phyloP scores from a whole-genome alignment of 805 yeast species.

The Ogataea kodamae region DNA sequence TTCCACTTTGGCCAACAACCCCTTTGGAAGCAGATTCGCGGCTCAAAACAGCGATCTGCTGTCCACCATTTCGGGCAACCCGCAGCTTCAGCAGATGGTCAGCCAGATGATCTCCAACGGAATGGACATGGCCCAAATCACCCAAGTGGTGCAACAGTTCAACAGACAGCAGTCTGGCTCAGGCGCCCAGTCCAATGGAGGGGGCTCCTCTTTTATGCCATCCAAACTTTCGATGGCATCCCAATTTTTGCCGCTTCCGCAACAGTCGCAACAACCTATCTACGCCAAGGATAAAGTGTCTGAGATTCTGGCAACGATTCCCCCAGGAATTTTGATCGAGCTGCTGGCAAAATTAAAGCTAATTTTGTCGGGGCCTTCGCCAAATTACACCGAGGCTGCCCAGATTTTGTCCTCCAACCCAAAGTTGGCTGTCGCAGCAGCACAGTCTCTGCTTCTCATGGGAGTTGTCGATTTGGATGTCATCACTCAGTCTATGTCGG shows the following conservation, averaged over 20 bases:
- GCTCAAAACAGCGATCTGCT: constrained; percentile 23
- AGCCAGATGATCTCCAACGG: constrained; percentile 36
- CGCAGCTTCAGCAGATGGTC: constrained; percentile 34
- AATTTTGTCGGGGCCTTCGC: constrained; percentile 48
- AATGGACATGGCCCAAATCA: constrained; percentile 34
- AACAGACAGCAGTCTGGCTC: constrained; percentile 19
- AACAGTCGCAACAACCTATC: constrained; percentile 29
- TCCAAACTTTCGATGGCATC: constrained; percentile 52
- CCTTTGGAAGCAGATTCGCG: constrained; percentile 20
- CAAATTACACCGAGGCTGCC: constrained; percentile 48
- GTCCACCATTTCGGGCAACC: constrained; percentile 27
- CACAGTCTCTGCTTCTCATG: constrained; percentile 74
- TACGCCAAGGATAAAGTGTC: constrained; percentile 55
- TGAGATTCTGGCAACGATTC: constrained; percentile 56
- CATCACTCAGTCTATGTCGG: constrained; percentile 51
- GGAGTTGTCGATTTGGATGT: constrained; percentile 69
- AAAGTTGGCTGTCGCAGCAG: constrained; percentile 59
- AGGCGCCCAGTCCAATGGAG: constrained; percentile 14
- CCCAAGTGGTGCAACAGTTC: constrained; percentile 29
- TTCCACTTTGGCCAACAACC: constrained; percentile 9
- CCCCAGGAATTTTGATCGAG: constrained; percentile 70
- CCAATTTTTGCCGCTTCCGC: constrained; percentile 50
- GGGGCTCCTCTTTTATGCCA: constrained; percentile 33
- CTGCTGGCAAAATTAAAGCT: constrained; percentile 63
- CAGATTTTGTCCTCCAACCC: constrained; percentile 52